A percentile compares a stretch with the other conserved stretches of the same genome.
These are phyloP conservation scores for Ustilago bromivora DNA, from an alignment of 1,284 basidiomycete genomes.

Conservation along the genomic window DNA sequence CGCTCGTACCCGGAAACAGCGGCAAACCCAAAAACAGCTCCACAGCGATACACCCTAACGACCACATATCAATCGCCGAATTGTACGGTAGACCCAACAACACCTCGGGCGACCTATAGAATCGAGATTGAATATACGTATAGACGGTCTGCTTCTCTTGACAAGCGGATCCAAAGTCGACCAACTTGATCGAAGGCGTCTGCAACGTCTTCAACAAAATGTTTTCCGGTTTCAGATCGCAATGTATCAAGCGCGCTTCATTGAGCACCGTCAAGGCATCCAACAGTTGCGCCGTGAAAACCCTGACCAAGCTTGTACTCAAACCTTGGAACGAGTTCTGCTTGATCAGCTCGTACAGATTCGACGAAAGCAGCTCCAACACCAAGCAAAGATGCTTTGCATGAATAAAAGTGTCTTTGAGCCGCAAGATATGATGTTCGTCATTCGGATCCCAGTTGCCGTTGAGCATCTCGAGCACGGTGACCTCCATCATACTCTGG, in stretches of 20 bases:
- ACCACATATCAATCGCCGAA: conserved; percentile 95
- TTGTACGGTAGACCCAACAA: conserved; percentile 94
- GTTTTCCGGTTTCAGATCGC: conserved; percentile 84
- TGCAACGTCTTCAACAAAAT: conserved; percentile 75
- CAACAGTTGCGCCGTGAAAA: conserved; percentile 94
- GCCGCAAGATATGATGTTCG: conserved; percentile 93
- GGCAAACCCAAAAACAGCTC: conserved; percentile 96
- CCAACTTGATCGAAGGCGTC: conserved; percentile 98
- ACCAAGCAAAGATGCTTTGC: conserved; percentile 95
- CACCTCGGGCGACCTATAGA: conserved; percentile 98
- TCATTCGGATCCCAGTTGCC: conserved; percentile 80
- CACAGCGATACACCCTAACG: conserved; percentile 93
- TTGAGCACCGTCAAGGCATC: conserved; percentile 93
- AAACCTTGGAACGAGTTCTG: conserved; percentile 99
- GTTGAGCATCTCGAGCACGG: conserved; percentile 84
- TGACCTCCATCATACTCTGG: conserved; percentile 99
- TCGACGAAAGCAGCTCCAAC: conserved; percentile 95
- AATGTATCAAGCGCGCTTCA: conserved; percentile 95
- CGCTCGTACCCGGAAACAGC: conserved; percentile 96
- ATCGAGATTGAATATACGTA: conserved; percentile 98
- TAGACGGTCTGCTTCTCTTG: conserved; percentile 99
- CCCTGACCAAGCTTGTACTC: conserved; percentile 94
- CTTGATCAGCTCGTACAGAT: conserved; percentile 99
- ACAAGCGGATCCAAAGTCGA: conserved; percentile 98
- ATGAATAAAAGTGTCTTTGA: conserved; percentile 97